Base-by-base conservation (phyloP, 1,139 yeast genomes). In the Suhomyces chickasaworum region DNA sequence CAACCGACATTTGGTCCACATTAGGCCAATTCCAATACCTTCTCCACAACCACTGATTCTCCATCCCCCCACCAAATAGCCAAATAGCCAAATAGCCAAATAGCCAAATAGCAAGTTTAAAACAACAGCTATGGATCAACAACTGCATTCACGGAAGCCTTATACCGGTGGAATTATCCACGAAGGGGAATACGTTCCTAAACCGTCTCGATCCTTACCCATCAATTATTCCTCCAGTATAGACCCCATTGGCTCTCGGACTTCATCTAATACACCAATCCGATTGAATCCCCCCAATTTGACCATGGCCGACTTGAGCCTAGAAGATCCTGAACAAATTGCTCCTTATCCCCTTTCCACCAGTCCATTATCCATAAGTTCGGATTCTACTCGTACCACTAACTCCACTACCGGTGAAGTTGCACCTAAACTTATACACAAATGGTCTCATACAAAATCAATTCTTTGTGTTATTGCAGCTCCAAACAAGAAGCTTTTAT, bases 401-500 rank as follows among this genome's bases (percentile, higher is more conserved):
- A 16, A n/a, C 3, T 32, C 43, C 29, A 29, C 32, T 13, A 12
- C 16, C 15, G 29, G 30, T 4, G 10, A 12, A 17, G 7, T 31
- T 10, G 22, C 41, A 6, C 54, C 57, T 42, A 45, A 50, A 44
- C 43, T 50, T 51, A 21, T 88, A 4, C 97, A 90, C 62, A 75
- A 80, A 57, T 91, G 98, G 98, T 75, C 80, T 20, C 84, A 83
- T 52, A 69, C 78, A 2, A 83, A 81, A 54, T 84, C 95, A 1
- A 85, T 91, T 21, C 76, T 93, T n/a, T 85, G 96, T 41, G 81
- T 89, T 22, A 82, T 86, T 6, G 78, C 87, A 7, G 82, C 86
- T 25, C 85, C 87, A 0, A 64, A 65, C 25, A 77, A 77, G 47
- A 73, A 78, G 36, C 68, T 84, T 36, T 59, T 93, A 15, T 87